phyloP scores from a whole-genome alignment of 23 red algal genomes.

The Agarophyton chilense region DNA sequence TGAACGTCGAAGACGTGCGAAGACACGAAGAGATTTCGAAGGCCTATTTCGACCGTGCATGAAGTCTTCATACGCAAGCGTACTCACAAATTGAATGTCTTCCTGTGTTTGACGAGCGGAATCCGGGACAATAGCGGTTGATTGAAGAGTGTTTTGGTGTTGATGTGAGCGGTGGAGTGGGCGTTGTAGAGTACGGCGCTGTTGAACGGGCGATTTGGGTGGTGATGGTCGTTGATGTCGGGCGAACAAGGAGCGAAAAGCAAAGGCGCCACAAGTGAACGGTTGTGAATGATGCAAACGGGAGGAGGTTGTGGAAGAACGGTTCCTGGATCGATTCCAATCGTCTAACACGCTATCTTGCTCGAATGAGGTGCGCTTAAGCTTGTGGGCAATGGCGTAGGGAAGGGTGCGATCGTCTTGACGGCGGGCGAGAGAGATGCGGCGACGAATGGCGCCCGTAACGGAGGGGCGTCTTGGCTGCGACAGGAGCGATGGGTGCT shows the following conservation, averaged over 20 bases:
- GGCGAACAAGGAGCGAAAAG: constrained; percentile 6
- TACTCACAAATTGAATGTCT: constrained; percentile 2
- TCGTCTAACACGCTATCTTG: constrained; percentile 21
- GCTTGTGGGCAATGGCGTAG: not conserved
- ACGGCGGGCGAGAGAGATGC: not conserved
- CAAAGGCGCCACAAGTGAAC: not conserved
- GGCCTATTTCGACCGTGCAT: constrained; percentile 11
- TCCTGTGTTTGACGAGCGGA: not conserved
- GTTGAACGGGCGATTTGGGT: not conserved
- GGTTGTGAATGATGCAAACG: not conserved
- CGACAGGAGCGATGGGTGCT: not conserved
- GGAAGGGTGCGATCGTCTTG: not conserved
- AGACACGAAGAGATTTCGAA: not conserved
- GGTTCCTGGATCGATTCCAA: constrained; percentile 16
- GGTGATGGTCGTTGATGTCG: not conserved
- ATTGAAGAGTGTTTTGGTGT: not conserved
- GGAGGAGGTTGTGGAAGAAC: not conserved
- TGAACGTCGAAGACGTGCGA: constrained; percentile 3
- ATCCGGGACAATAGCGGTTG: not conserved
- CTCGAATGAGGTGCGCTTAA: not conserved
- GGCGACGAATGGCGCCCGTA: constrained; percentile 24
- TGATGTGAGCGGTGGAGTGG: not conserved
- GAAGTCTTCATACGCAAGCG: constrained; percentile 29
- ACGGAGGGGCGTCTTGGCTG: not conserved
- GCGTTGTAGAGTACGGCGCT: not conserved